These are phyloP conservation scores for Exophiala phaeomuriformis DNA, from an alignment of 2,329 filamentous ascomycete genomes.

Conservation along the genomic window DNA sequence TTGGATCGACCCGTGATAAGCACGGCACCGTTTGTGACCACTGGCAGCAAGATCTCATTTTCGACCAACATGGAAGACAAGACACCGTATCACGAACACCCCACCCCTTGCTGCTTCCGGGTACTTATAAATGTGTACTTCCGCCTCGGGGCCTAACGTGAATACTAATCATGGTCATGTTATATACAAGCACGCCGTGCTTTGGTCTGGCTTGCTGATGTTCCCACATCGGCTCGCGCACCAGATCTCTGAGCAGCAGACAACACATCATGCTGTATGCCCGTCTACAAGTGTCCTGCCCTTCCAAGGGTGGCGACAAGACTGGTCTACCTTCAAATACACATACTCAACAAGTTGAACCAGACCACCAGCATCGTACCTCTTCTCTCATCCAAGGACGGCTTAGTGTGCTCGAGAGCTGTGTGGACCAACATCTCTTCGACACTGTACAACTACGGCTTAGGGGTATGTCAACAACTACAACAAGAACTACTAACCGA, in stretches of 20 bases:
- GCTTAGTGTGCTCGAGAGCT: constrained; percentile 16
- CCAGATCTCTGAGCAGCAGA: not conserved
- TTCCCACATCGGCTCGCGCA: not conserved
- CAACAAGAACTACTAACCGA: not conserved
- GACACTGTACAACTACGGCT: constrained; percentile 18
- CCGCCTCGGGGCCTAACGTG: no score
- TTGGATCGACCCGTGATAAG: not conserved
- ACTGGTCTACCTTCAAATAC: constrained; percentile 2
- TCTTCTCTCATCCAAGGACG: constrained; percentile 11
- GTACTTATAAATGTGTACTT: no score
- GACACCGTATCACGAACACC: no score
- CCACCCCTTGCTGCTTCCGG: no score
- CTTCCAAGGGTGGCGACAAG: constrained; percentile 2
- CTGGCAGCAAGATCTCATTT: no score
- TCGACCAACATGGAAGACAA: no score
- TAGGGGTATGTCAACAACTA: constrained; percentile 6
- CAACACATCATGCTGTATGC: constrained; percentile 16
- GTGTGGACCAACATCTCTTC: constrained; percentile 7
- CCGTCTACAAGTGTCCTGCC: constrained; percentile 6
- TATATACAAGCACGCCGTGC: not conserved
- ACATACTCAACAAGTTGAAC: not conserved
- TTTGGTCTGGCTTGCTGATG: not conserved
- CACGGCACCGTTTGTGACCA: not conserved
- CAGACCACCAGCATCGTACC: not conserved
- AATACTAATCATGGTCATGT: no score